Conservation (phyloP, 202 grass and related monocot species). For the Zizania palustris region DNA sequence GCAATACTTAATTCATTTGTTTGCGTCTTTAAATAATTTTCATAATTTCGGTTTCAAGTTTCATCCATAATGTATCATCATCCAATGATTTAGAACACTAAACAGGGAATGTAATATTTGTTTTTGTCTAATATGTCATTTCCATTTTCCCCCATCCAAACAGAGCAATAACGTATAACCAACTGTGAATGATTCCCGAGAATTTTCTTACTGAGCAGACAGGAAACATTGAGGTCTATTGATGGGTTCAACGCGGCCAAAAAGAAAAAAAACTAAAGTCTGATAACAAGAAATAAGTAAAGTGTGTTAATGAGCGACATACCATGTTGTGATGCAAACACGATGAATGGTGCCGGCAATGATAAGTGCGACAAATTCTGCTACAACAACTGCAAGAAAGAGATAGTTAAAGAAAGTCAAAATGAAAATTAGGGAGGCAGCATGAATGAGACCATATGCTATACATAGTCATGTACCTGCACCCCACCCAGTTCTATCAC, state of each 20-base stretch:
- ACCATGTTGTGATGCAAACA: conserved; percentile 98
- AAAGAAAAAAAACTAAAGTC: conserved; percentile 4
- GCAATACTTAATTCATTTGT: no score
- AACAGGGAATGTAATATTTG: conserved; percentile 8
- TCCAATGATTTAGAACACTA: no score
- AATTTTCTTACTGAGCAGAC: not conserved
- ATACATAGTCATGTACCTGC: conserved; percentile 55
- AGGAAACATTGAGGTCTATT: conserved; percentile 7
- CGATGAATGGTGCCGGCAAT: conserved; percentile 88
- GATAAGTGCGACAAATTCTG: conserved; percentile 84
- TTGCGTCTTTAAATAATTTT: no score
- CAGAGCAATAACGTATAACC: not conserved
- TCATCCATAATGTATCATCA: no score
- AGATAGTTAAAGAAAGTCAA: conserved; percentile 29
- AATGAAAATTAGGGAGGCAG: not conserved
- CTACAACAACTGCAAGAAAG: conserved; percentile 70
- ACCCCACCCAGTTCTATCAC: conserved; percentile 92
- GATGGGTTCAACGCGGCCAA: not conserved
- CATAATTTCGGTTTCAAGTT: no score
- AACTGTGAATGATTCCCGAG: not conserved
- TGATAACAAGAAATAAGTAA: not conserved
- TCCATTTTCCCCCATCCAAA: not conserved
- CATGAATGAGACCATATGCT: conserved; percentile 36
- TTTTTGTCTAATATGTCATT: not conserved
- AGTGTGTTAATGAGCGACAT: conserved; percentile 36